phyloP scores from a whole-genome alignment of 2,329 filamentous ascomycete genomes.

The Huntiella savannae region DNA sequence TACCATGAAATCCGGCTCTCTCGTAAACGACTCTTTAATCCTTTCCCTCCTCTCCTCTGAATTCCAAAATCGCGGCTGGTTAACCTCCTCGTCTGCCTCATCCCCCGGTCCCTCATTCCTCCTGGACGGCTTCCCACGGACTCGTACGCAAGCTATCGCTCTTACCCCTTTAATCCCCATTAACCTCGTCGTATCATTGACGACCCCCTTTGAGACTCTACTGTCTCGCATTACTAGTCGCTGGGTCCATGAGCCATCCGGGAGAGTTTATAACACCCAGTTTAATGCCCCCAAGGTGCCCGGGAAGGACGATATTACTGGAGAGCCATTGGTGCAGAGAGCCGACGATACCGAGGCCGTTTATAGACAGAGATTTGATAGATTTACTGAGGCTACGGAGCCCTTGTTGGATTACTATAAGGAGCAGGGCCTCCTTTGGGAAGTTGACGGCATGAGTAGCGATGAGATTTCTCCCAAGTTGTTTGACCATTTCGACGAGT shows the following conservation, averaged over 20 bases:
- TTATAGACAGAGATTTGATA: conserved; percentile 60
- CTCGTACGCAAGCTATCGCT: conserved; percentile 55
- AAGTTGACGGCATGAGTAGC: conserved; percentile 72
- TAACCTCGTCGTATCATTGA: conserved; percentile 75
- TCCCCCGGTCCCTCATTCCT: conserved; percentile 76
- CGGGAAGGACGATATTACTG: conserved; percentile 77
- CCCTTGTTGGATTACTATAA: conserved; percentile 81
- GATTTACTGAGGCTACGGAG: conserved; percentile 74
- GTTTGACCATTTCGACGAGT: conserved; percentile 56
- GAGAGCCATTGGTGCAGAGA: conserved; percentile 64
- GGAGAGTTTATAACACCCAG: conserved; percentile 82
- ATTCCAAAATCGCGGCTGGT: conserved; percentile 16
- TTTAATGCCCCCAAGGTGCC: conserved; percentile 72
- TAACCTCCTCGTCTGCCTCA: conserved; percentile 27
- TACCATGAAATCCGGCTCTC: conserved; percentile 68
- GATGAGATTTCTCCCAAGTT: conserved; percentile 92
- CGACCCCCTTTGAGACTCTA: conserved; percentile 72
- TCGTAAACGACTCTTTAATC: conserved; percentile 87
- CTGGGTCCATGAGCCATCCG: conserved; percentile 84
- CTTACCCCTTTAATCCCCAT: conserved; percentile 77
- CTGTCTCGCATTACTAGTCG: conserved; percentile 76
- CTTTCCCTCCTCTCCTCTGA: conserved; percentile 24
- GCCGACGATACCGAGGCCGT: conserved; percentile 74
- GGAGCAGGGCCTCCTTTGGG: conserved; percentile 63
- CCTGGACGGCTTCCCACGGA: conserved; percentile 90